A percentile compares a stretch with the other conserved stretches of the same genome.
These are phyloP conservation scores for Sporodiniella umbellata DNA, from an alignment of 371 early-diverging fungal species.

Conservation along the genomic window DNA sequence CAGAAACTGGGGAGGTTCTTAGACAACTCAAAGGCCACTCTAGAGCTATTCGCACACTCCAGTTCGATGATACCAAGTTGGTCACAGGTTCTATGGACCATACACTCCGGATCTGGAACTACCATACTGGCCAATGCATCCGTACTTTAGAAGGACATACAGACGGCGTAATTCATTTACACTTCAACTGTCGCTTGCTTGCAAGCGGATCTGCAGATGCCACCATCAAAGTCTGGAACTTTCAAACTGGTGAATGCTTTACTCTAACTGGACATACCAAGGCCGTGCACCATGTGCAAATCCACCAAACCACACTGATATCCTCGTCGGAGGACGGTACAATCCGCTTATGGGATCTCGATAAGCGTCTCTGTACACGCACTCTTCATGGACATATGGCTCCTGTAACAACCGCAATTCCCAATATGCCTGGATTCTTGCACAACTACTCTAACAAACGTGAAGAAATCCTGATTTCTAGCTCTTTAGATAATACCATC, in stretches of 20 bases:
- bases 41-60: slow-evolving; percentile 79
- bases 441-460: slow-evolving; percentile 25
- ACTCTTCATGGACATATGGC: slow-evolving; percentile 74
- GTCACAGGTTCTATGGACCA: slow-evolving; percentile 91
- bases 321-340: slow-evolving; percentile 76
- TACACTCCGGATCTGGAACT: slow-evolving; percentile 96
- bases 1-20: slow-evolving; percentile 71
- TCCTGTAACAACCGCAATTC: slow-evolving; percentile 67
- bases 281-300: slow-evolving; percentile 74
- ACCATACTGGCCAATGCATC: slow-evolving; percentile 85
- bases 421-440: slow-evolving; percentile 41
- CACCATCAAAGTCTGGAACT: slow-evolving; percentile 90
- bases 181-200: slow-evolving; percentile 79
- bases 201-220: slow-evolving; percentile 89
- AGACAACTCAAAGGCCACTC: slow-evolving; percentile 83
- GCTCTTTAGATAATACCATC: slow-evolving; percentile 85
- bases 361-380: slow-evolving; percentile 60
- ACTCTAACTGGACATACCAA: slow-evolving; percentile 77
- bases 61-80: slow-evolving; percentile 79
- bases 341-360: slow-evolving; percentile 78
- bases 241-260: slow-evolving; percentile 75
- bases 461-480: slow-evolving; percentile 61
- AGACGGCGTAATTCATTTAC: slow-evolving; percentile 81
- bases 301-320: slow-evolving; percentile 51
- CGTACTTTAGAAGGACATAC: slow-evolving; percentile 83